These are phyloP conservation scores for Colletotrichum sansevieriae DNA, from an alignment of 2,329 filamentous ascomycete genomes.

Conservation along the genomic window DNA sequence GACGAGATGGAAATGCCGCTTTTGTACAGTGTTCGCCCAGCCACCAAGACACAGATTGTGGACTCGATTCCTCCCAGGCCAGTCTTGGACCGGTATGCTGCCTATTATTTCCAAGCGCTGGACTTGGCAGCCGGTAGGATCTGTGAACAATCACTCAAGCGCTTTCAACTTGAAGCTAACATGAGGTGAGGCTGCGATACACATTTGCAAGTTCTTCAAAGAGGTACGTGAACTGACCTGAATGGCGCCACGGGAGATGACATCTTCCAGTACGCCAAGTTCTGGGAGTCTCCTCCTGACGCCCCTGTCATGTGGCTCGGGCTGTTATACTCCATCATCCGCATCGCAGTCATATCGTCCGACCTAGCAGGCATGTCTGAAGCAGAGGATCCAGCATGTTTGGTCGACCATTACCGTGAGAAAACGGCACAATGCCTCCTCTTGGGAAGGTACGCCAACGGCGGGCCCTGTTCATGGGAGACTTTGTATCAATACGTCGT, in stretches of 20 bases:
- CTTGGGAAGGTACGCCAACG: constrained; percentile 56
- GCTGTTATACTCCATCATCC: constrained; percentile 60
- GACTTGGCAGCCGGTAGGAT: constrained; percentile 39
- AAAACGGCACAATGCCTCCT: constrained; percentile 54
- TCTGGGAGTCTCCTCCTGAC: constrained; percentile 55
- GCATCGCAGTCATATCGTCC: constrained; percentile 50
- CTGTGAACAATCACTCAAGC: not conserved
- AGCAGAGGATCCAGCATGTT: constrained; percentile 4
- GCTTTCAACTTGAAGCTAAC: constrained; percentile 29
- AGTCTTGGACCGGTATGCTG: constrained; percentile 51
- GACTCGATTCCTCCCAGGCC: constrained; percentile 50
- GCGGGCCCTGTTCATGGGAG: constrained; percentile 57
- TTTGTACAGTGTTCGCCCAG: constrained; percentile 49
- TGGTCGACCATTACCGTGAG: constrained; percentile 44
- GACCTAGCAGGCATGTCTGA: constrained; percentile 29
- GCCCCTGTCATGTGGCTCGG: constrained; percentile 60
- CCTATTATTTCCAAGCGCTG: constrained; percentile 53
- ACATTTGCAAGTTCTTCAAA: constrained; percentile 2
- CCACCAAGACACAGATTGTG: constrained; percentile 49
- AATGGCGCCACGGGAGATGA: not conserved
- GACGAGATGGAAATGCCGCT: constrained; percentile 45
- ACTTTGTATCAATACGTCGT: constrained; percentile 53
- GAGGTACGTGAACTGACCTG: not conserved
- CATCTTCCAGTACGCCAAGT: constrained; percentile 55
- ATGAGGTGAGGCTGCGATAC: constrained; percentile 6